A percentile compares a stretch with the other conserved stretches of the same genome.
phyloP scores from a whole-genome alignment of 2,329 filamentous ascomycete species.

The Ophiostoma sp. region DNA sequence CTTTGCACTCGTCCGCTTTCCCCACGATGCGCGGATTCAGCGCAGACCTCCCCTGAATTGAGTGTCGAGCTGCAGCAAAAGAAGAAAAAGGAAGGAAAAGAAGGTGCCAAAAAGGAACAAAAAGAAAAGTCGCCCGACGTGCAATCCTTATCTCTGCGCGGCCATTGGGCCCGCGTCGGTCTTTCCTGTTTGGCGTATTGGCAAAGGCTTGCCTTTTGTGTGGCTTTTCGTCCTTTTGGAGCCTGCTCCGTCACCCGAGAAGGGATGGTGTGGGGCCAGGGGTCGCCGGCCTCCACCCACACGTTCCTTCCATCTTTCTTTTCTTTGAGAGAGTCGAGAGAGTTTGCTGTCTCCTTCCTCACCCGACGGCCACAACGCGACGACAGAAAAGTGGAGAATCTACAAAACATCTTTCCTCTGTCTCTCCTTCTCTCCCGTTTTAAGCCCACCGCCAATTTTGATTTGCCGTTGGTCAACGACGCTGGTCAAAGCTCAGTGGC shows the following conservation, averaged over 20 bases:
- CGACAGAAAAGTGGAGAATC: not conserved
- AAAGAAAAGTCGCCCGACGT: not conserved
- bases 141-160: slow-evolving; percentile 3
- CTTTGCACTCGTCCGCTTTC: not conserved
- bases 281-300: slow-evolving; percentile 15
- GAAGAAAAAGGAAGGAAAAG: not conserved
- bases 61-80: not conserved
- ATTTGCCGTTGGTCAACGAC: not conserved
- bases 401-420: not conserved
- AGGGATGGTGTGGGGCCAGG: slow-evolving; percentile 11
- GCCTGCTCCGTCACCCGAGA: not conserved
- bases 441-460: not conserved
- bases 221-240: not conserved
- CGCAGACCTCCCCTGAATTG: not conserved
- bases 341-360: not conserved
- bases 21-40: not conserved
- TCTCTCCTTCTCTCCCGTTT: not conserved
- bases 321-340: not conserved
- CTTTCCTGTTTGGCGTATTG: not conserved
- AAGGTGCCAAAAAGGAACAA: not conserved
- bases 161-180: not conserved
- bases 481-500: not conserved
- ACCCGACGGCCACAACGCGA: not conserved
- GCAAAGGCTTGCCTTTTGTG: not conserved
- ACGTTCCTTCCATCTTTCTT: not conserved